Base-by-base conservation (phyloP, 2,329 filamentous ascomycete species). In the Periconia digitata region DNA sequence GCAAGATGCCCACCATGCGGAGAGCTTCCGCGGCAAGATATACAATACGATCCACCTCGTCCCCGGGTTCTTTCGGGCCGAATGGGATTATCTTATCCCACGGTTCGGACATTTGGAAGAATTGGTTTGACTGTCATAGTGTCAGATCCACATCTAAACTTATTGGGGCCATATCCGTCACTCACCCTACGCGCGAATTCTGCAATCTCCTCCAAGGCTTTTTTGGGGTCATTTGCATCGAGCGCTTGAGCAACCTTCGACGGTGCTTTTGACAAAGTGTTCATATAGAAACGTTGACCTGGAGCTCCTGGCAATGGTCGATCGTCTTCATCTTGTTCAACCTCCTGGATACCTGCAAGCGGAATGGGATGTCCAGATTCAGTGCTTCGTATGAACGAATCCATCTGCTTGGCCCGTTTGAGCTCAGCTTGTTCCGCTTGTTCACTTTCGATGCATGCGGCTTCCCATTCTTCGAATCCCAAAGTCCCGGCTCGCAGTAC, bases 1-100 rank as follows among this genome's bases (percentile, higher is more conserved):
- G 75, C 40, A 97, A 76, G 58, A 99, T 96, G 13, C 86, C 90
- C 0, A 79, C 77, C 20, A 96, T 83, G 32, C 94, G 86, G 40
- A 96, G 69, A 4, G 87, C 82, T 72, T 99, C 94, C 8, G 85
- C 82, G 37, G 79, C 77, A 37, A 87, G 78, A 68, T 83, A 96
- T 22, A 99, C 77, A 32, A 81, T 79, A 38, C 53, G 63, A 46
- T 70, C 38, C 46, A 64, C 61, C 55, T 69, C 64, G 38, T 65
- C 62, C 21, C 67, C 61, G 56, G 63, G 54, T 50, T 62, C 55
- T 51, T 65, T 48, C 32, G 60, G 51, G 37, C 53, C 53, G 48
- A 59, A 64, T 8, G 32, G 35, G 74, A 63, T 79, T 22, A 73
- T 73, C 16, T 82, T 67, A 3, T 74, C 66, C 92, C 92, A 97